A percentile compares a stretch with the other conserved stretches of the same genome.
phyloP scores from a whole-genome alignment of 148 eudicot genomes.

The Hydrangea macrophylla region DNA sequence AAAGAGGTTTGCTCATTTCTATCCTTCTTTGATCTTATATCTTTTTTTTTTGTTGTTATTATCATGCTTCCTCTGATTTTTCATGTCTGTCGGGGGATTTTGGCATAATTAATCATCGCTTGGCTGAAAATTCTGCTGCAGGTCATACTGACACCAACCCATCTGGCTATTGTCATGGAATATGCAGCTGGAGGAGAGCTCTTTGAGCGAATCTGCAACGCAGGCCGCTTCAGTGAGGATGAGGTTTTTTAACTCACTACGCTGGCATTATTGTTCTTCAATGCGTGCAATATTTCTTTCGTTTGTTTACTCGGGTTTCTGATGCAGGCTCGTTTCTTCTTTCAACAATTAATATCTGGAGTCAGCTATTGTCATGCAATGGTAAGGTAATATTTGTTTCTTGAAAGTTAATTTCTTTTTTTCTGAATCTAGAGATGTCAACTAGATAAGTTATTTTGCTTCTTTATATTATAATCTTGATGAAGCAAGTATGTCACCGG shows the following conservation, averaged over 20 bases:
- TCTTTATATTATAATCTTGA: constrained; percentile 5
- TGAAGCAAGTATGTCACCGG: constrained; percentile 68
- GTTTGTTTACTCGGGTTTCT: constrained; percentile 7
- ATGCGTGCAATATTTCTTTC: not conserved
- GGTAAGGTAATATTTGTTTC: constrained; percentile 33
- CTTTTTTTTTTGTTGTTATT: too few relatives aligned
- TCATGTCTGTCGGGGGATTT: not conserved
- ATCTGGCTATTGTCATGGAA: constrained; percentile 88
- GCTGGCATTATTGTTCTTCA: not conserved
- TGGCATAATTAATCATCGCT: not conserved
- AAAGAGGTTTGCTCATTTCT: constrained; percentile 45
- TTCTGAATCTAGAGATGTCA: not conserved
- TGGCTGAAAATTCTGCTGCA: constrained; percentile 13
- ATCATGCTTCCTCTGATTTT: too few relatives aligned
- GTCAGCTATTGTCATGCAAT: constrained; percentile 80
- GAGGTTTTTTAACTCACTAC: constrained; percentile 47
- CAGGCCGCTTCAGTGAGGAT: constrained; percentile 73
- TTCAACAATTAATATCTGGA: constrained; percentile 85
- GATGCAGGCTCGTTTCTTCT: constrained; percentile 79
- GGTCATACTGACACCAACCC: constrained; percentile 82
- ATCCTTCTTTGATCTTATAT: not conserved
- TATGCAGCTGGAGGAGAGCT: constrained; percentile 95
- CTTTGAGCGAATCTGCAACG: constrained; percentile 60
- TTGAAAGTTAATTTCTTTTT: not conserved
- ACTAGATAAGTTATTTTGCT: constrained; percentile 4